Base-by-base conservation (phyloP, 2,329 filamentous ascomycete species). In the Kalaharituber pfeilii region DNA sequence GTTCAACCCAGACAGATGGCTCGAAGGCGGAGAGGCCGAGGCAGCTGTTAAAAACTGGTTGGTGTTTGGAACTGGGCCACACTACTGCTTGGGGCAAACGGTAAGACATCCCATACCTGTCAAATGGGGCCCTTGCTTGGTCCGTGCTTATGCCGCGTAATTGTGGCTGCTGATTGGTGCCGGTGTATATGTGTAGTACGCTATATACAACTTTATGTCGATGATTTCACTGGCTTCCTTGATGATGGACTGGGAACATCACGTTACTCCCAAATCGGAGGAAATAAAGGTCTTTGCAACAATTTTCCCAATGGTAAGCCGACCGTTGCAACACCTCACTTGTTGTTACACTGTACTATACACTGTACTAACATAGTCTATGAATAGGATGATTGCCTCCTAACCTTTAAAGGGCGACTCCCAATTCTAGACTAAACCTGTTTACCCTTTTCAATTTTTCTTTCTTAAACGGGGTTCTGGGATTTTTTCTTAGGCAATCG, bases 281-380 rank as follows among this genome's bases (percentile, higher is more conserved):
- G 82, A 94, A 69, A 96, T 98, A 70, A 89, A 94, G 73, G 89
- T 96, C 62, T 98, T 96, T 71, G 91, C 91, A 39, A 95, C 87
- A 26, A 94, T 98, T 63, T 98, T 98, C 76, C 91, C 91, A 54
- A 83, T 84, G 83, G 88, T 93, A 71, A 69, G 81, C 72, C 51
- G 36, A 5, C 50, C 26, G 42, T 56, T 54, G 53, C 59, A 28
- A 42, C 53, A 3, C 30, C 20, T 24, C 52, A 8, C 5, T 6
- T n/a, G 8, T 56, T 18, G 26, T 53, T 52, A 36, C 15, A 39
- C 22, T 6, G 11, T 53, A 49, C 59, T 62, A 50, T 62, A 54
- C 24, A 36, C 53, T 59, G 39, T 57, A 49, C 54, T 56, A 53
- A 62, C 63, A 58, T 66, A 54, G 56, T 13, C 50, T 22, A 20